Base-by-base conservation (phyloP, 495 filamentous ascomycete genomes). In the Penicillium daleae region DNA sequence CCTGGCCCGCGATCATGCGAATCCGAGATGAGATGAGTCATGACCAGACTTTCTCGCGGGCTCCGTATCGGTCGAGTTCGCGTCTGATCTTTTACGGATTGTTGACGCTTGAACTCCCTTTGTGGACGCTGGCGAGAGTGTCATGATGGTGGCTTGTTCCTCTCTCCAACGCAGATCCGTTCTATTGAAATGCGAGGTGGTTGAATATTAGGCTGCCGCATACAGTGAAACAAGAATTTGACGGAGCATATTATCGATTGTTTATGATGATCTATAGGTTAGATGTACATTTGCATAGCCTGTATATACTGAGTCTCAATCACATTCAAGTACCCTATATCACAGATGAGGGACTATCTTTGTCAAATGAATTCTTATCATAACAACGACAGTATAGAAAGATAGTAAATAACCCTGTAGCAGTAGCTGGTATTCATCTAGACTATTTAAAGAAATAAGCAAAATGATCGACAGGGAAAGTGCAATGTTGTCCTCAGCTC, bases 41-140 rank as follows among this genome's bases (percentile, higher is more conserved):
- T 54, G n/a, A 21, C 29, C 46, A 35, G 32, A 29, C 37, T 21
- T 56, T 60, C 35, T 64, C 35, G 33, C 53, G 35, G 26, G 27
- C 48, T 55, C 31, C 33, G 37, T 32, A 61, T 67, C 44, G 73
- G 78, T 76, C 70, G 78, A 78, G 72, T 74, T 80, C 75, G 77
- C 61, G 71, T 71, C 65, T 65, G 66, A 71, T 68, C 56, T 65
- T n/a, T 48, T 42, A 22, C 27, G 50, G 44, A 61, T 72, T 39
- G 63, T 69, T 64, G 74, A 69, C 68, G 54, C 76, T 81, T 76
- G 79, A 81, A 73, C 71, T 76, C 76, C 76, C 70, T 61, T 53
- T 40, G 29, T 42, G 32, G 71, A 3, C 12, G 21, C 44, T 55
- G 31, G 44, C 31, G 59, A 49, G 13, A 7, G 56, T 32, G 8